Evolutionary conservation across 306 rosid genomes (phyloP).

Genomic region (Glycine soja): DNA sequence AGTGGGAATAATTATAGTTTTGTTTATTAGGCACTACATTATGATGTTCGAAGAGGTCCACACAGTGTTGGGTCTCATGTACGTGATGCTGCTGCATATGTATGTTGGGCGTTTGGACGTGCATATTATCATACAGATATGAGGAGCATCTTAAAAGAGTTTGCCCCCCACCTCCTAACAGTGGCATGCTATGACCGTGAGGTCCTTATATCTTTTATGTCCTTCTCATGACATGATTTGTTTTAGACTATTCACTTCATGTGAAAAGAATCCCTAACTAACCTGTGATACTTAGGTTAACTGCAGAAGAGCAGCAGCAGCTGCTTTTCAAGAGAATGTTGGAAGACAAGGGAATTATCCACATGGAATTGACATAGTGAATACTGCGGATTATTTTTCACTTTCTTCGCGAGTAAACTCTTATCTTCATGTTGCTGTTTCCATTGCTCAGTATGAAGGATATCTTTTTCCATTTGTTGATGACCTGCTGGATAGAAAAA

Average conservation of each 20-base stretch:
- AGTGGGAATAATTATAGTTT: slow-evolving; percentile 44
- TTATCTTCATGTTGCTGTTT: slow-evolving; percentile 77
- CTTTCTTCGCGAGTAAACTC: slow-evolving; percentile 87
- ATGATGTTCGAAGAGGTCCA: slow-evolving; percentile 98
- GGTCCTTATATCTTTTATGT: slow-evolving; percentile 57
- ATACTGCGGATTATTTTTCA: slow-evolving; percentile 90
- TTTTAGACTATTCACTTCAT: slow-evolving; percentile 37
- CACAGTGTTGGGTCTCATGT: slow-evolving; percentile 98
- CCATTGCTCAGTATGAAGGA: slow-evolving; percentile 84
- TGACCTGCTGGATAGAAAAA: slow-evolving; percentile 82
- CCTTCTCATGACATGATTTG: slow-evolving; percentile 36
- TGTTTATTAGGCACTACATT: slow-evolving; percentile 82
- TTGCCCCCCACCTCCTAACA: slow-evolving; percentile 88
- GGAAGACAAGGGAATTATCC: slow-evolving; percentile 97
- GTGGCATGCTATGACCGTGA: slow-evolving; percentile 99
- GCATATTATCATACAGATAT: slow-evolving; percentile 88
- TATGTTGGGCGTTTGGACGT: slow-evolving; percentile 99
- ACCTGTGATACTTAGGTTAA: slow-evolving; percentile 76
- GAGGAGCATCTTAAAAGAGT: slow-evolving; percentile 76
- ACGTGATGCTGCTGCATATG: slow-evolving; percentile 98
- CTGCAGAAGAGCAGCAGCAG: slow-evolving; percentile 99
- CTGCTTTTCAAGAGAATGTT: slow-evolving; percentile 99
- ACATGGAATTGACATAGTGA: slow-evolving; percentile 97
- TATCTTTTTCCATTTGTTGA: slow-evolving; percentile 81
- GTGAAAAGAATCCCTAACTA: slow-evolving; percentile 43